Evolutionary conservation across 2,329 filamentous ascomycete species (phyloP), one percentile per base, ranked within the genome.

Genomic region (Cladosporium sp.): DNA sequence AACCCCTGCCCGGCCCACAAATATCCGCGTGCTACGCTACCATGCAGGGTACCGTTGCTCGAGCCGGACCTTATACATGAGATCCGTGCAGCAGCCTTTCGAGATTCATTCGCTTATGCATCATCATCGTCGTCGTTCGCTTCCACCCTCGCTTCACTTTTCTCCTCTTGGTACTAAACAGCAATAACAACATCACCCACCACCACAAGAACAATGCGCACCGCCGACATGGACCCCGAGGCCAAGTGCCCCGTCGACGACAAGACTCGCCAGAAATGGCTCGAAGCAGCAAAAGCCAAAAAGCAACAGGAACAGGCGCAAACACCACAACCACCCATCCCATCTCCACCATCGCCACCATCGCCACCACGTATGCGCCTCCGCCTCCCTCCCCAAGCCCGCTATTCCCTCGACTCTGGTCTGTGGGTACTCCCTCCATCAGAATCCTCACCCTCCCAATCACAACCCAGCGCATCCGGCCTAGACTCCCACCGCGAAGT

Each of bases 221-320:
- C 73, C n/a, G 70, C 71, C 57, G 71, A 73, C 61, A 73, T 78
- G 64, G 78, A 81, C 70, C 74, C 77, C 52, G 64, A 65, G 55
- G 55, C 58, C 64, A 72, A 75, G 66, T 98, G 95, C 75, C 95
- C 95, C 5, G 92, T 98, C 74, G 93, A 98, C 80, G 91, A 93
- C 80, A 91, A 92, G 74, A 90, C 92, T 62, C 90, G 95, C 73
- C 90, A 93, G 74, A 88, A 90, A 73, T 99, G 94, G 94, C 86
- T 98, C 44, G 83, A 86, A 66, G 88, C 92, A 75, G 88, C 89
- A 49, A 87, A 75, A 80, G 84, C 78, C 75, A 71, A 73, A 58
- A 64, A 68, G 64, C 41, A 67, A 66, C 65, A 65, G 57, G 67
- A 65, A 58, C 71, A 73, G 71, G 78, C 69, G 70, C 79, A 51